Evolutionary conservation across 23 red algal species (phyloP), one percentile per base, ranked within the genome.

Genomic region (Gracilaria vermiculophylla): DNA sequence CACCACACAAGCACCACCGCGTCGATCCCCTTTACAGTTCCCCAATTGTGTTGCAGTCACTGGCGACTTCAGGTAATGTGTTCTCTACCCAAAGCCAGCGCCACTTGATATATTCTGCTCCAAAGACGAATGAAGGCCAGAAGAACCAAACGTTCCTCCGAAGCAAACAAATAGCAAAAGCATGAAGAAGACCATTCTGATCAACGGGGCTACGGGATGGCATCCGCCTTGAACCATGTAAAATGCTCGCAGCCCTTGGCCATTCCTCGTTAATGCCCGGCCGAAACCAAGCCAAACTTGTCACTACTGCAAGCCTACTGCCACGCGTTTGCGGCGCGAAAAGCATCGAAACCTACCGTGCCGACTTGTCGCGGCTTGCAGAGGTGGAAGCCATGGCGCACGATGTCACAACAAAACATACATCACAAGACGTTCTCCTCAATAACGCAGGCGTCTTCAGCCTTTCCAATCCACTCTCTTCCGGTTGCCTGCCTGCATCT

Each of bases 371-470:
- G 51, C 23, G 13, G 31, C 66, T 70, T 14, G 24, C 51, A 13
- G 74, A 86, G 11, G 83, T 94, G 1, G 2, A 56, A 42, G 44
- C 57, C 1, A 50, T 94, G 39, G 81, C 72, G 0, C 25, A n/a
- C 15, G 37, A 17, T 1, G 23, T 94, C 6, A 44, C 11, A 14
- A 32, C 40, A 33, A 52, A 67, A 13, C 35, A 85, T 31, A 17
- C 52, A 12, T 72, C 56, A 9, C 66, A 90, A 16, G 67, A 94
- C 47, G 69, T 94, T 15, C 42, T 94, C 50, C 76, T 94, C 28
- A 94, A 94, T 70, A 94, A 94, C 56, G 91, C 91, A 5, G 91
- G 91, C 21, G 69, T 94, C 24, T 79, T 91, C 34, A 72, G 33
- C 13, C 43, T 53, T 7, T 29, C 45, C n/a, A 52, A 40, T 43